Evolutionary conservation across 805 yeast genomes (phyloP).

Genomic region (Priceomyces carsonii): DNA sequence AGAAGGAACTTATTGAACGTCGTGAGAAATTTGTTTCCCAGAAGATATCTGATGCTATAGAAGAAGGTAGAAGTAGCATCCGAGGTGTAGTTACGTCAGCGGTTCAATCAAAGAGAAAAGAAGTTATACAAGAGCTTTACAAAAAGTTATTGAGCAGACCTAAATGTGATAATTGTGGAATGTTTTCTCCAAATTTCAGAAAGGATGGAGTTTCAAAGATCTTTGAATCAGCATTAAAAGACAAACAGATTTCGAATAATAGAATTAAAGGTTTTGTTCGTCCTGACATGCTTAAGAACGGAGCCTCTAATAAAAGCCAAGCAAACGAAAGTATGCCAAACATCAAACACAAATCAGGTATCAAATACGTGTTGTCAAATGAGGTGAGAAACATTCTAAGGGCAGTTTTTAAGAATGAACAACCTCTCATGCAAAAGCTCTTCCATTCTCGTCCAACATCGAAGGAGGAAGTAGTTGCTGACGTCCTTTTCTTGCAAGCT

Average conservation of each 20-base stretch:
- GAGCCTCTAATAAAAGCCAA: slow-evolving; percentile 8
- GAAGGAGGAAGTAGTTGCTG: slow-evolving; percentile 55
- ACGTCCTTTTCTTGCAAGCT: slow-evolving; percentile 86
- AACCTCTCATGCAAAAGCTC: slow-evolving; percentile 61
- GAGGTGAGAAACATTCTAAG: slow-evolving; percentile 82
- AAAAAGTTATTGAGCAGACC: slow-evolving; percentile 71
- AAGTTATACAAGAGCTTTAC: slow-evolving; percentile 70
- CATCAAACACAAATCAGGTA: slow-evolving; percentile 64
- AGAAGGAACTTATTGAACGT: slow-evolving; percentile 51
- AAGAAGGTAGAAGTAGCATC: slow-evolving; percentile 69
- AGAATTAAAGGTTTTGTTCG: slow-evolving; percentile 77
- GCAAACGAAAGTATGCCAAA: slow-evolving; percentile 41
- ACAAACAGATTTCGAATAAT: slow-evolving; percentile 79
- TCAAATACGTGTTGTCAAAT: slow-evolving; percentile 83
- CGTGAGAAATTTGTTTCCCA: slow-evolving; percentile 71
- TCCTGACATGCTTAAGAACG: slow-evolving; percentile 63
- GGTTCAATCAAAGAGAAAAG: slow-evolving; percentile 84
- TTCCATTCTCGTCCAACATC: slow-evolving; percentile 81
- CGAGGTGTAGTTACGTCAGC: slow-evolving; percentile 80
- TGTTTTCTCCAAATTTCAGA: slow-evolving; percentile 92
- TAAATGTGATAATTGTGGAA: slow-evolving; percentile 93
- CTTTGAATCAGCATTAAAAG: slow-evolving; percentile 82
- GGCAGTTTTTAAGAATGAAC: slow-evolving; percentile 75
- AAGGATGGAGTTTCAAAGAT: slow-evolving; percentile 93
- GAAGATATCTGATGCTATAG: slow-evolving; percentile 71